These are phyloP conservation scores for Oxyria digyna DNA, from an alignment of 148 eudicot genomes.

Conservation along the genomic window DNA sequence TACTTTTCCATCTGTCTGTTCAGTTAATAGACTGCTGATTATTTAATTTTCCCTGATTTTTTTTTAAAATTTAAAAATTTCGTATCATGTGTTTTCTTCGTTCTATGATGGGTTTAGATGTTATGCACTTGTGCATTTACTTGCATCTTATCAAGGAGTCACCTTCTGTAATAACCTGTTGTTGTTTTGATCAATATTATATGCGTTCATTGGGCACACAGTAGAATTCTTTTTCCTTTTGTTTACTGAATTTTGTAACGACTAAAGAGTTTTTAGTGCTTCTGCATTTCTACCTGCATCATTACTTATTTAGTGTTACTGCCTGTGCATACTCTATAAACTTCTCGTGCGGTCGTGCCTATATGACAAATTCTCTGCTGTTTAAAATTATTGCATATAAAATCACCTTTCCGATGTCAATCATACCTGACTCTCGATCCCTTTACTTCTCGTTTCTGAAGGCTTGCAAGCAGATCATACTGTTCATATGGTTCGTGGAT, in stretches of 20 bases:
- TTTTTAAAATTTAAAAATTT: too few species aligned
- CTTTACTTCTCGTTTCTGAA: constrained; percentile 11
- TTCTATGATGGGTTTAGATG: too few species aligned
- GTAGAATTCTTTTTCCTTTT: not conserved
- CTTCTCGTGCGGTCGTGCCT: not conserved
- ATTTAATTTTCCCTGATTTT: not conserved
- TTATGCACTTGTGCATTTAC: too few species aligned
- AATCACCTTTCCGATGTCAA: not conserved
- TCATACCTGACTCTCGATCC: not conserved
- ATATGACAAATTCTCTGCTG: not conserved
- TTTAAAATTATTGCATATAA: not conserved
- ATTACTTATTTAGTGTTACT: not conserved
- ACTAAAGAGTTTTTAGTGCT: too few species aligned
- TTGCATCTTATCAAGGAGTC: too few species aligned
- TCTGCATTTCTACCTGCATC: not conserved
- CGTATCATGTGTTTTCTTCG: not conserved
- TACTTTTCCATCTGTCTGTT: not conserved
- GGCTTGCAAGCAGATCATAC: constrained; percentile 76
- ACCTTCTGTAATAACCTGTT: too few species aligned
- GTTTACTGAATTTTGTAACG: not conserved
- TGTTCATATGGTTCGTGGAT: constrained; percentile 74
- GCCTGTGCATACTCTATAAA: not conserved
- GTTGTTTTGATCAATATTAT: not conserved
- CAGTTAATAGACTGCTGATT: not conserved
- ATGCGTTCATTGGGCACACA: not conserved